Conservation (phyloP, 495 filamentous ascomycete species). For the Hypomontagnella monticulosa region DNA sequence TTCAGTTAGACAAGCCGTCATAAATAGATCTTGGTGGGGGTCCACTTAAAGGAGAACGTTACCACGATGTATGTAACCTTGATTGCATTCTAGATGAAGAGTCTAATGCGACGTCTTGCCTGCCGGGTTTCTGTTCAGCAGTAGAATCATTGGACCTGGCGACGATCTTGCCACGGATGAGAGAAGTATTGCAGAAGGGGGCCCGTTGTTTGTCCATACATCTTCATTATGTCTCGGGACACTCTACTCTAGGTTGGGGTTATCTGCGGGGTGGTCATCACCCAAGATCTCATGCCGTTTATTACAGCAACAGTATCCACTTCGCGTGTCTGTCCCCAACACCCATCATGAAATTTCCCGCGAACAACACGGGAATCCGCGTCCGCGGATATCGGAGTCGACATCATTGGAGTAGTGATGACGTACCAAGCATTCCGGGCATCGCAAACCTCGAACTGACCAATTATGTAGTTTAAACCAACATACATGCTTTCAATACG, state of each 20-base stretch:
- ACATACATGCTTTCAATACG: neutral
- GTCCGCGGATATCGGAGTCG: too few species aligned
- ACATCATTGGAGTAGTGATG: neutral
- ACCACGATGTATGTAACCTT: neutral
- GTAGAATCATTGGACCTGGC: neutral
- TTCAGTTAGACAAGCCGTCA: too few species aligned
- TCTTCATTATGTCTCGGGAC: constrained; percentile 15
- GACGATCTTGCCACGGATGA: neutral
- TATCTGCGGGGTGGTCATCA: constrained; percentile 4
- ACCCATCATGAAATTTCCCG: neutral
- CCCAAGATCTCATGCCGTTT: constrained; percentile 9
- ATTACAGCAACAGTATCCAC: constrained; percentile 5
- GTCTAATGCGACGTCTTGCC: constrained; percentile 29
- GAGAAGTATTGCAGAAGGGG: too few species aligned
- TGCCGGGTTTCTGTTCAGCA: neutral
- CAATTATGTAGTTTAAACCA: constrained; percentile 10
- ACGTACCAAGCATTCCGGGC: neutral
- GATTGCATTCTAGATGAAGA: constrained; percentile 3
- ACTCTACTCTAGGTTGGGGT: constrained; percentile 8
- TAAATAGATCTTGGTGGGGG: neutral
- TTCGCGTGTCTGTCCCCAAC: neutral
- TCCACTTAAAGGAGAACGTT: neutral
- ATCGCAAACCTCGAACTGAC: neutral
- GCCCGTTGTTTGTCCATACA: neutral
- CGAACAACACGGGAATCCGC: too few species aligned